Evolutionary conservation across 1,284 basidiomycete genomes (phyloP), one percentile per base, ranked within the genome.

Genomic region (Fomes fomentarius): DNA sequence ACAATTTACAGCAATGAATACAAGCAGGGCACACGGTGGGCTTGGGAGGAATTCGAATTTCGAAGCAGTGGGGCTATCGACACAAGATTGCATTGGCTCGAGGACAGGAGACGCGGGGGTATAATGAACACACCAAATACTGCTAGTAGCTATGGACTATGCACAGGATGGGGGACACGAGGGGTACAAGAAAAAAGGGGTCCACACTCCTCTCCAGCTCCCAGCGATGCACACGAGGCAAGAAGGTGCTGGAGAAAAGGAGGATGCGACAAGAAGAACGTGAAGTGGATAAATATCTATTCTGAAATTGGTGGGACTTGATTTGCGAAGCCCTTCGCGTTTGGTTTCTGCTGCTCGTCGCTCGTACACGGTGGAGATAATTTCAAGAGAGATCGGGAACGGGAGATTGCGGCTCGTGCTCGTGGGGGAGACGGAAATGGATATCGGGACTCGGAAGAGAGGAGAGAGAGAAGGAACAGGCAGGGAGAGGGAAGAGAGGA

Each of bases 311-410:
- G 48, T 67, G 76, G 75, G 76, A 68, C 73, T 74, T 75, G 63
- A 64, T 63, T 42, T 54, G 76, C 77, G 76, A 77, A 76, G 75
- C 76, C 76, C 77, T 78, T 78, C 76, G 76, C 74, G 62, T 51
- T 31, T 11, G 39, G 14, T 6, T 43, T 43, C 46, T 47, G 45
- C 51, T 63, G 52, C 57, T 61, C 43, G 50, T 52, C 55, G 53
- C 57, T 65, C 58, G 58, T 65, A 63, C 64, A 61, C 62, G 9
- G 15, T 52, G 53, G 57, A 57, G 59, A 65, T 62, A 54, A 56
- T 59, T 52, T 63, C 58, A 60, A 44, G 59, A 60, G 50, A 46
- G 45, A 55, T 33, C 26, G 51, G 35, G 42, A 35, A 39, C 28
- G 9, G 19, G 44, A 28, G 45, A 2, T 21, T 11, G 21, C 19